These are phyloP conservation scores for Ophiocytium majus DNA, from an alignment of 352 stramenopile genomes.

Conservation along the genomic window DNA sequence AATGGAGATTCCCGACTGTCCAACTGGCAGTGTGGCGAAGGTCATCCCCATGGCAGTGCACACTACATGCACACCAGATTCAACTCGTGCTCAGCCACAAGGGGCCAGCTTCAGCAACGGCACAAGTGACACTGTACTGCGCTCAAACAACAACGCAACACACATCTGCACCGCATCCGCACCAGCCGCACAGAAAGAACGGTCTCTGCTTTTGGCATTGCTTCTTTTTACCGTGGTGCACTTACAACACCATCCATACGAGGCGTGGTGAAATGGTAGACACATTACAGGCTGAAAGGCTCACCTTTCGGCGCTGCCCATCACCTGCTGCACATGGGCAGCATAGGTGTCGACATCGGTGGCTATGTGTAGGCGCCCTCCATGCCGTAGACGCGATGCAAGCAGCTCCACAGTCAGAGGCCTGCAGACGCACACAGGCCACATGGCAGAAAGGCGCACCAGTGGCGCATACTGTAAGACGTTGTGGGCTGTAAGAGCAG, in stretches of 20 bases:
- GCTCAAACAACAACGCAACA: background rate
- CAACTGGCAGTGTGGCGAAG: background rate
- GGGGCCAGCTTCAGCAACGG: too few species aligned
- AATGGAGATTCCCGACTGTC: background rate
- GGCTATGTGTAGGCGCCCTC: background rate
- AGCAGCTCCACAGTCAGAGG: background rate
- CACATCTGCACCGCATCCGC: background rate
- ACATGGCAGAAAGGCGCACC: too few species aligned
- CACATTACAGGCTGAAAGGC: background rate
- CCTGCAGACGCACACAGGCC: background rate
- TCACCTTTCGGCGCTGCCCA: background rate
- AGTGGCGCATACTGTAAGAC: background rate
- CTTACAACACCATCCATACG: background rate
- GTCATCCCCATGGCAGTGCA: background rate
- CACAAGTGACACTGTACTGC: background rate
- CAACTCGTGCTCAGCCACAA: background rate
- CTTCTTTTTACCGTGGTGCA: background rate
- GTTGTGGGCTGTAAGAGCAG: too few species aligned
- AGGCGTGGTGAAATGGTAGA: background rate
- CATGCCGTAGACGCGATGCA: background rate
- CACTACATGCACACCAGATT: background rate
- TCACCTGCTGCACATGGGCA: background rate
- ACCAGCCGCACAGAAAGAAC: background rate
- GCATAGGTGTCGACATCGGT: conserved; percentile 9
- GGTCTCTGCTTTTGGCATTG: background rate